Evolutionary conservation across 768 basidiomycete genomes (phyloP).

Genomic region (Panaeolus papilionaceus): DNA sequence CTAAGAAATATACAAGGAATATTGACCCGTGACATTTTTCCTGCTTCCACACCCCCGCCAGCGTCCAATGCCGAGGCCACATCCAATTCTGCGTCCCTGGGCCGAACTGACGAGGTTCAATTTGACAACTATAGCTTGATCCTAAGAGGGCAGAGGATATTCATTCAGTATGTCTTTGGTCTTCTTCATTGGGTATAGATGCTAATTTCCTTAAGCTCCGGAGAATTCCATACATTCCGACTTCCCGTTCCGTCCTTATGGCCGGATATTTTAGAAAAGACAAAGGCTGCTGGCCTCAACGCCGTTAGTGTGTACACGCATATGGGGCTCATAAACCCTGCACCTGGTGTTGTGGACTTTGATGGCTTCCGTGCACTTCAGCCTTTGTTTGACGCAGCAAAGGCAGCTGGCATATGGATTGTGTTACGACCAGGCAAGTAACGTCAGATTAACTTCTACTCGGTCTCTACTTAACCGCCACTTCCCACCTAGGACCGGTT

Average conservation of each 20-base stretch:
- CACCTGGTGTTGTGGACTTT: slow-evolving; percentile 78
- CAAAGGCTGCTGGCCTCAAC: slow-evolving; percentile 83
- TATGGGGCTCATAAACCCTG: slow-evolving; percentile 80
- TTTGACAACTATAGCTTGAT: slow-evolving; percentile 78
- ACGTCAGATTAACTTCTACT: not conserved
- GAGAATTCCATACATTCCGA: slow-evolving; percentile 86
- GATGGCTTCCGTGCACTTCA: slow-evolving; percentile 70
- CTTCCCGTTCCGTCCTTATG: slow-evolving; percentile 81
- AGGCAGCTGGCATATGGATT: slow-evolving; percentile 76
- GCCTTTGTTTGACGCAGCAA: slow-evolving; percentile 78
- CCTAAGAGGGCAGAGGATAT: slow-evolving; percentile 73
- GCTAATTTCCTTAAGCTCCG: slow-evolving; percentile 55
- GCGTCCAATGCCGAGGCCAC: not conserved
- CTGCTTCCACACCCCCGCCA: not conserved
- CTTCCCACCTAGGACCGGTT: slow-evolving; percentile 42
- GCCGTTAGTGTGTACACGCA: slow-evolving; percentile 80
- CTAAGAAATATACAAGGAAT: not conserved
- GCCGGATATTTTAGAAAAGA: slow-evolving; percentile 83
- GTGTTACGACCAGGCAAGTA: slow-evolving; percentile 75
- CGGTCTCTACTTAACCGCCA: slow-evolving; percentile 17
- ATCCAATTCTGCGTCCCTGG: not conserved
- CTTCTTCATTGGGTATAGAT: not conserved
- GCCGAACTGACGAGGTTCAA: slow-evolving; percentile 43
- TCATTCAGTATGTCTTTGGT: slow-evolving; percentile 58
- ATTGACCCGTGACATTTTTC: not conserved